Base-by-base conservation (phyloP, 768 basidiomycete genomes). In the Boletus barrowsii region DNA sequence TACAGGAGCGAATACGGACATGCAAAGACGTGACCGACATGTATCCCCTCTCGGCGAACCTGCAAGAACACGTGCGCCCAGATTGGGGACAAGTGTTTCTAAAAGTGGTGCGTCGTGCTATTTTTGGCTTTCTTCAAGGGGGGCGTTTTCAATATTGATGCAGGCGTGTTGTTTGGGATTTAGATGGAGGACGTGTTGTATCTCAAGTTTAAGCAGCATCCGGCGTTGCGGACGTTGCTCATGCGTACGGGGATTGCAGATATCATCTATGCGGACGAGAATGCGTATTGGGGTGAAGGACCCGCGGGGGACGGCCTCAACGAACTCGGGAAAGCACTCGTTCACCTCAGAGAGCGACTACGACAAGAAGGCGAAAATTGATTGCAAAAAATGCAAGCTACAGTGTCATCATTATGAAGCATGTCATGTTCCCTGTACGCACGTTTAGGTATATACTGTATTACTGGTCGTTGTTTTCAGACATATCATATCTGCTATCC, bases 201-300 rank as follows among this genome's bases (percentile, higher is more conserved):
- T 56, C 62, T 76, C 56, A 93, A 93, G 65, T 86, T 92, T 61
- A 77, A 72, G 45, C 90, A 92, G 71, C 87, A 93, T 63, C 72
- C 79, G 0, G 72, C 79, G 30, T 67, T 92, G 50, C 79, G 83
- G 35, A 54, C 55, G 20, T 62, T 80, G 62, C 77, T 92, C 15
- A 64, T 88, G 22, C 62, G 68, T 20, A 89, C 88, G 4, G 79
- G 76, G 10, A 61, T 74, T 15, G 73, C 74, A 3, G 72, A 71
- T 32, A 71, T 89, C 33, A 65, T 85, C 4, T 87, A 84, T 61
- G 67, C 72, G 10, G 84, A 86, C 60, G 66, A 70, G 0, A 87
- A 91, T 64, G 36, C 64, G n/a, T 86, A 81, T 62, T 90, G 87
- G 87, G 88, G 88, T 5, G 77, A 79, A 13, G 87, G 84, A 1